Conservation (phyloP, 1,139 yeast genomes). For the Hemisphaericaspora xylanilytica region DNA sequence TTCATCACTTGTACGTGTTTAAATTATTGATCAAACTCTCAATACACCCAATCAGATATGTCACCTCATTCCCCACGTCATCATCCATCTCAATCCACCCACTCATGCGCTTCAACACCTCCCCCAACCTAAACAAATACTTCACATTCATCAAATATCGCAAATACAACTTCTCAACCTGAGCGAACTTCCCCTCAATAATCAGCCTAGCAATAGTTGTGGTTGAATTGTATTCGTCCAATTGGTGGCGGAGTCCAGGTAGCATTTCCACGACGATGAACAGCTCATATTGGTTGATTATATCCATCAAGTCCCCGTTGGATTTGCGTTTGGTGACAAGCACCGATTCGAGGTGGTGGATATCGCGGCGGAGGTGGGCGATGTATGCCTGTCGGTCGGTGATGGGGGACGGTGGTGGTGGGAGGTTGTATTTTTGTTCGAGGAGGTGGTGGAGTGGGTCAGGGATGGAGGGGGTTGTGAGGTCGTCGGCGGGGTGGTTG, state of each 20-base stretch:
- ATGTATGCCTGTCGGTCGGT: slow-evolving; percentile 11
- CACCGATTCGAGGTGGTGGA: slow-evolving; percentile 22
- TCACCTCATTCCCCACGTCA: slow-evolving; percentile 3
- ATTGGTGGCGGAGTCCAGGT: slow-evolving; percentile 30
- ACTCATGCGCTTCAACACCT: slow-evolving; percentile 5
- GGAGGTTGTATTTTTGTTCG: slow-evolving; percentile 16
- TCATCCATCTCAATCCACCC: slow-evolving; percentile 7
- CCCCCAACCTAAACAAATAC: slow-evolving; percentile 6
- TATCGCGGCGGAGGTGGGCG: no score
- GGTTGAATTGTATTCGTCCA: slow-evolving; percentile 7
- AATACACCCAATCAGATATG: slow-evolving; percentile 1
- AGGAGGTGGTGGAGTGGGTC: slow-evolving; percentile 20
- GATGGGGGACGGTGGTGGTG: neutral
- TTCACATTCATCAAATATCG: slow-evolving; percentile 6
- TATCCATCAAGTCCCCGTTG: slow-evolving; percentile 23
- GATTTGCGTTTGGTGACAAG: slow-evolving; percentile 17
- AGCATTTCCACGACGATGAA: slow-evolving; percentile 26
- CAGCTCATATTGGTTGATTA: slow-evolving; percentile 29
- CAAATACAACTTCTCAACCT: slow-evolving; percentile 5
- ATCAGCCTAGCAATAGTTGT: slow-evolving; percentile 3
- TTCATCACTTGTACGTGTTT: no score
- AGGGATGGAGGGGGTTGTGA: neutral
- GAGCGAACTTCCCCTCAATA: slow-evolving; percentile 7
- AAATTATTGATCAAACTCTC: slow-evolving; percentile 1
- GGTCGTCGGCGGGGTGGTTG: no score